Conservation (phyloP, 108 stramenopile species). For the Nitzschia putrida region DNA sequence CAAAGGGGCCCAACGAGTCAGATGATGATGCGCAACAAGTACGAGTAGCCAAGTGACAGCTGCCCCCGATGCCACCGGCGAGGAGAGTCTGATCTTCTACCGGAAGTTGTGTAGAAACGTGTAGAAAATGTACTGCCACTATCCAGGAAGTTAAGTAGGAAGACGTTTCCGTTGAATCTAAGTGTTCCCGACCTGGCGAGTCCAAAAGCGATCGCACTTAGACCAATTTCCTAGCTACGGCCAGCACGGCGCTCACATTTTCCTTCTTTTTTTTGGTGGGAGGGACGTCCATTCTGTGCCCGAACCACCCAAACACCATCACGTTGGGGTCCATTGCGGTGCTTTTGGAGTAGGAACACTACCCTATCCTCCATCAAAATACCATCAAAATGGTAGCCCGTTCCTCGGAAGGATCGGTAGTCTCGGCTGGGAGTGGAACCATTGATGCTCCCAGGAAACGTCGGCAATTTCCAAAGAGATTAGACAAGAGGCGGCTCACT, state of each 20-base stretch:
- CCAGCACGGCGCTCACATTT: background rate
- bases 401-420: slow-evolving; percentile 2
- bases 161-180: slow-evolving; percentile 3
- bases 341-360: too few relatives aligned
- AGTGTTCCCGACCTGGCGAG: background rate
- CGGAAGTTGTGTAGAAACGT: too few relatives aligned
- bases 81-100: too few relatives aligned
- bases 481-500: slow-evolving; percentile 1
- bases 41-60: too few relatives aligned
- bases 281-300: background rate
- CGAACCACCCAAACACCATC: too few relatives aligned
- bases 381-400: slow-evolving; percentile 12
- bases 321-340: too few relatives aligned
- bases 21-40: too few relatives aligned
- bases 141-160: background rate
- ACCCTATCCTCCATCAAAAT: background rate
- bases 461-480: background rate
- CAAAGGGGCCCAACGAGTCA: too few relatives aligned
- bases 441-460: slow-evolving; percentile 13
- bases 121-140: too few relatives aligned
- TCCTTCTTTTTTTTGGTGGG: background rate
- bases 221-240: background rate
- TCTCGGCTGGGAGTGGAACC: slow-evolving; percentile 1
- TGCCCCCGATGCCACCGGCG: too few relatives aligned
- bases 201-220: background rate